Percentiles rank a stretch among this genome's conserved stretches.
phyloP scores from a whole-genome alignment of 768 basidiomycete genomes.

The Lactifluus pinguis region DNA sequence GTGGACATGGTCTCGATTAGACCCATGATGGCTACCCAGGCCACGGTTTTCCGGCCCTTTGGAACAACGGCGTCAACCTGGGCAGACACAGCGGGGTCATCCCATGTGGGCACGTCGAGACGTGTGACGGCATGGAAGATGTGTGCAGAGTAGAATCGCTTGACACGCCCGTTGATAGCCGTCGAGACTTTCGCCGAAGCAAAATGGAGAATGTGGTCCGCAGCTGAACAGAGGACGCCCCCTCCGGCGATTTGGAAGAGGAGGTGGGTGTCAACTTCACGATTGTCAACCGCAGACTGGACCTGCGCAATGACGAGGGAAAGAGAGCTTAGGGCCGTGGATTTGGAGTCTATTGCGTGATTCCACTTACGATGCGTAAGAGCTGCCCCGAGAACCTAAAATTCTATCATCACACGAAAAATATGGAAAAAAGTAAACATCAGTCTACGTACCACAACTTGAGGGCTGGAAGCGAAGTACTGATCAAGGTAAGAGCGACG shows the following conservation, averaged over 20 bases:
- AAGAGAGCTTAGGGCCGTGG: background rate
- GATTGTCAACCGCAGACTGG: constrained; percentile 15
- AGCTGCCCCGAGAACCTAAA: constrained; percentile 11
- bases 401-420: background rate
- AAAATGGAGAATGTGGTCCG: constrained; percentile 36
- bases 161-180: constrained; percentile 53
- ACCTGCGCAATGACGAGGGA: background rate
- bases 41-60: constrained; percentile 35
- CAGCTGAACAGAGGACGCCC: constrained; percentile 42
- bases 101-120: constrained; percentile 68
- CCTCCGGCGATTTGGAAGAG: constrained; percentile 31
- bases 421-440: too few relatives aligned
- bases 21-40: constrained; percentile 50
- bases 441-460: constrained; percentile 3
- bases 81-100: constrained; percentile 54
- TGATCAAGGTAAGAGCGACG: background rate
- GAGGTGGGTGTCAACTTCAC: constrained; percentile 5
- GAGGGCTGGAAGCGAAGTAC: constrained; percentile 2
- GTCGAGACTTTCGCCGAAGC: constrained; percentile 30
- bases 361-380: constrained; percentile 20
- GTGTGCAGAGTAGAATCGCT: constrained; percentile 51
- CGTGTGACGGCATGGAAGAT: constrained; percentile 60
- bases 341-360: background rate
- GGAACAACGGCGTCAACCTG: constrained; percentile 49
- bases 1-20: constrained; percentile 35